These are phyloP conservation scores for Circinella umbellata DNA, from an alignment of 371 early-diverging fungal species.

Conservation along the genomic window DNA sequence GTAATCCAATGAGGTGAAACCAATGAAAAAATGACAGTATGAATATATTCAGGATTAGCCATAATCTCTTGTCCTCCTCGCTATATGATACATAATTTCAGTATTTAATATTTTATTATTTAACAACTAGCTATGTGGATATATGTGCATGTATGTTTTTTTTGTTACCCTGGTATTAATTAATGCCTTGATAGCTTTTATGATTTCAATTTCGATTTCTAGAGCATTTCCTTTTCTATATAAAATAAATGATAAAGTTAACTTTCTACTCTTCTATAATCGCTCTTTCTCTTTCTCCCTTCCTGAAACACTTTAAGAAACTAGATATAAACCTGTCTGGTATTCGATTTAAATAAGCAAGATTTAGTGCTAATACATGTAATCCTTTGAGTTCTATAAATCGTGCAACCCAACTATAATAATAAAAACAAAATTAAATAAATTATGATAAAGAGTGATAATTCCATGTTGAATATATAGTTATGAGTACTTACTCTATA, in stretches of 20 bases:
- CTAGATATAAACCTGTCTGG: constrained; percentile 24
- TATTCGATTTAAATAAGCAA: constrained; percentile 55
- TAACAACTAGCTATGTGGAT: too few species aligned
- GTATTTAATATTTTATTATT: not conserved
- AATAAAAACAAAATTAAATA: not conserved
- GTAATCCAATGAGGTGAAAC: constrained; percentile 73
- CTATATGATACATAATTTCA: not conserved
- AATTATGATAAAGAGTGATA: too few species aligned
- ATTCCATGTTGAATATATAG: too few species aligned
- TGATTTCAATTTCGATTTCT: constrained; percentile 75
- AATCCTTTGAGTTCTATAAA: constrained; percentile 75
- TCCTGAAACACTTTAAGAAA: not conserved
- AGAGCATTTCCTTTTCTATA: constrained; percentile 61
- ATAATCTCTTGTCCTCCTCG: constrained; percentile 73
- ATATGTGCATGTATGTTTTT: not conserved
- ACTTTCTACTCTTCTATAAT: not conserved
- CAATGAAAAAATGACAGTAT: constrained; percentile 73
- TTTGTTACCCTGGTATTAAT: constrained; percentile 59
- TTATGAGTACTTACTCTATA: constrained; percentile 35
- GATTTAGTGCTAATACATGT: constrained; percentile 61
- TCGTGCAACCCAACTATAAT: constrained; percentile 44
- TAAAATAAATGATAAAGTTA: not conserved
- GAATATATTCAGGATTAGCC: constrained; percentile 63
- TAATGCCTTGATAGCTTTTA: constrained; percentile 73
- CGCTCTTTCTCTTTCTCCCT: not conserved